phyloP scores from a whole-genome alignment of 2,329 filamentous ascomycete species.

The Reticulascus tulasneorum region DNA sequence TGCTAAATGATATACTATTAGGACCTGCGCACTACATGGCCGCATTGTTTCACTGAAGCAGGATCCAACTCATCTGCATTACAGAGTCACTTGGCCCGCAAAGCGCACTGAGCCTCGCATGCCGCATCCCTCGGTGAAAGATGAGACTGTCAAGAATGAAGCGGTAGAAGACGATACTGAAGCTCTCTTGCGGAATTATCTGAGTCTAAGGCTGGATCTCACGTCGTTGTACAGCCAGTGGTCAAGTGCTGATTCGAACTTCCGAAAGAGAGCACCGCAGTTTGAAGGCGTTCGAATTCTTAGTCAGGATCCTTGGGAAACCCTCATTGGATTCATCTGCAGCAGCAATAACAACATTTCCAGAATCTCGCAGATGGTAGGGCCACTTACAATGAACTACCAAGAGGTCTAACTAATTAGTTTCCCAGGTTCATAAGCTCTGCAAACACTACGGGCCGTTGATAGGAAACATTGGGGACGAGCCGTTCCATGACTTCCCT shows the following conservation, averaged over 20 bases:
- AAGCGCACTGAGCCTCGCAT: conserved; percentile 11
- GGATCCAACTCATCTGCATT: conserved; percentile 74
- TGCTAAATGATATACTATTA: no score
- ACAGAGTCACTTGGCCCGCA: conserved; percentile 63
- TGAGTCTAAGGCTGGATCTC: conserved; percentile 79
- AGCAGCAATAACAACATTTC: conserved; percentile 98
- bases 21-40: conserved; percentile 80
- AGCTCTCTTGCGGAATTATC: conserved; percentile 74
- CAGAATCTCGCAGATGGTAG: conserved; percentile 90
- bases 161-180: conserved; percentile 63
- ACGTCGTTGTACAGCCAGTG: conserved; percentile 77
- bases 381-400: conserved; percentile 1
- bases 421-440: conserved; percentile 74
- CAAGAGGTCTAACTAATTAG: no score
- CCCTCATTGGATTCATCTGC: conserved; percentile 91
- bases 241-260: conserved; percentile 82
- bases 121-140: conserved; percentile 4
- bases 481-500: conserved; percentile 85
- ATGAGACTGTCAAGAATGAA: conserved; percentile 8
- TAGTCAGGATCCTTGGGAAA: conserved; percentile 94
- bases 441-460: conserved; percentile 80
- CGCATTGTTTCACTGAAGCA: conserved; percentile 83
- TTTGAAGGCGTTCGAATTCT: conserved; percentile 92
- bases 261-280: conserved; percentile 77
- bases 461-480: conserved; percentile 65